These are phyloP conservation scores for Secale cereale DNA, from an alignment of 176 grass and related monocot species.

Conservation along the genomic window DNA sequence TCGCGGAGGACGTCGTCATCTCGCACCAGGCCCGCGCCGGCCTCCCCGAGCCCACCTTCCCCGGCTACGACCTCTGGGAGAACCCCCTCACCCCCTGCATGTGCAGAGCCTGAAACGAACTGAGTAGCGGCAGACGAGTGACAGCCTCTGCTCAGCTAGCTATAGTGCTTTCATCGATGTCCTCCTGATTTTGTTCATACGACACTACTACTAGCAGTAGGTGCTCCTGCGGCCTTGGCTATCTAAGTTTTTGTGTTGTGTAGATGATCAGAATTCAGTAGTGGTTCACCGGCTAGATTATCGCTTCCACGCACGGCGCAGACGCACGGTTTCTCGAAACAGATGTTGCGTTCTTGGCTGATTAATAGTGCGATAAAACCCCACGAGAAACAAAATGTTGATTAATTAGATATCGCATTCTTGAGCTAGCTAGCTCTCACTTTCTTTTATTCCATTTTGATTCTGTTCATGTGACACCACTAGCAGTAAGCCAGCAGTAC, in stretches of 20 bases:
- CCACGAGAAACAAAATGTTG: neutral
- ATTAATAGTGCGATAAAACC: neutral
- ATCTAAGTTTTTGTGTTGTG: neutral
- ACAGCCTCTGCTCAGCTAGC: neutral
- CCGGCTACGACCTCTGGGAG: slow-evolving; percentile 78
- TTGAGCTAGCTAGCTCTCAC: neutral
- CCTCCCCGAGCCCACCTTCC: slow-evolving; percentile 70
- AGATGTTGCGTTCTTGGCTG: neutral
- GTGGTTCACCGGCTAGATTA: neutral
- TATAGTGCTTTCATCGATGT: neutral
- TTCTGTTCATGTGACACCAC: neutral
- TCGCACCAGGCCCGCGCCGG: slow-evolving; percentile 55
- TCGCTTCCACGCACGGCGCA: neutral
- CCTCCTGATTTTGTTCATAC: neutral
- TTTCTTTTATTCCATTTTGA: neutral
- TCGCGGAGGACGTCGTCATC: slow-evolving; percentile 63
- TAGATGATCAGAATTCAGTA: neutral
- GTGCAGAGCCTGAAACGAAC: slow-evolving; percentile 44
- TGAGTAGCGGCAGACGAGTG: neutral
- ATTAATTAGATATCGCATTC: neutral
- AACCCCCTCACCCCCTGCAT: slow-evolving; percentile 78
- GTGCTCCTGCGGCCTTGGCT: neutral
- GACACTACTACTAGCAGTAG: neutral
- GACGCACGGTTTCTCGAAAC: neutral
- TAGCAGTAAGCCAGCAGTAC: neutral